A percentile compares a stretch with the other conserved stretches of the same genome.
Conservation (phyloP, 208 protist species). For the Leishmania tarentolae region DNA sequence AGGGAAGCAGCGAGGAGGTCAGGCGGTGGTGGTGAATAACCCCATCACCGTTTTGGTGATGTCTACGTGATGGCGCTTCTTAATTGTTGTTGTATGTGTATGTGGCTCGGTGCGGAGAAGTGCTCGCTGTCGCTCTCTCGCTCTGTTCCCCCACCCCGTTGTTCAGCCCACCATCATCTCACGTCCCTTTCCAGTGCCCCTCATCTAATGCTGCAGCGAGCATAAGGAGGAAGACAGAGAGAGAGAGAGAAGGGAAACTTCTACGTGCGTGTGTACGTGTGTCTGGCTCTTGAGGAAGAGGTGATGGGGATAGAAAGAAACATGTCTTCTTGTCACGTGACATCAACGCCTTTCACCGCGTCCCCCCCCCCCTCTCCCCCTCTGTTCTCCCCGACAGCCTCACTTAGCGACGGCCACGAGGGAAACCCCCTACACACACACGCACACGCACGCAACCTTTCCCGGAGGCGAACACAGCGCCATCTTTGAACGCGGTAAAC, state of each 20-base stretch:
- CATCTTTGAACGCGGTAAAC: neutral
- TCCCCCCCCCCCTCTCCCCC: no score
- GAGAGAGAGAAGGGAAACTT: neutral
- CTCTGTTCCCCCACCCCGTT: neutral
- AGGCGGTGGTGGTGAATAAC: no score
- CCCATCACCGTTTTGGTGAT: neutral
- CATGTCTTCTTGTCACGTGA: neutral
- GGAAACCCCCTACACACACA: neutral
- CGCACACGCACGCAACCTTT: neutral
- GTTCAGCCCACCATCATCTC: neutral
- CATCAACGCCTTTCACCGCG: neutral
- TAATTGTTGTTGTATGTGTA: no score
- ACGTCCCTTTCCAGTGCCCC: neutral
- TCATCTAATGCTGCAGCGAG: neutral
- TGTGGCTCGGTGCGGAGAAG: neutral
- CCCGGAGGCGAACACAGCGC: neutral
- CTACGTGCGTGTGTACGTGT: neutral
- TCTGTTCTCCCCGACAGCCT: neutral
- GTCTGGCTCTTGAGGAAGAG: neutral
- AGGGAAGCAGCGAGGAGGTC: no score
- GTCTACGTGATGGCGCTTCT: neutral
- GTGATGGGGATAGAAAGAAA: neutral
- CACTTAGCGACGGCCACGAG: neutral
- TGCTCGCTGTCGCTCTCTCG: neutral
- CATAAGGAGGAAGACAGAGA: neutral